Evolutionary conservation across 2,329 filamentous ascomycete species (phyloP).

Genomic region (Fusarium coffeatum): DNA sequence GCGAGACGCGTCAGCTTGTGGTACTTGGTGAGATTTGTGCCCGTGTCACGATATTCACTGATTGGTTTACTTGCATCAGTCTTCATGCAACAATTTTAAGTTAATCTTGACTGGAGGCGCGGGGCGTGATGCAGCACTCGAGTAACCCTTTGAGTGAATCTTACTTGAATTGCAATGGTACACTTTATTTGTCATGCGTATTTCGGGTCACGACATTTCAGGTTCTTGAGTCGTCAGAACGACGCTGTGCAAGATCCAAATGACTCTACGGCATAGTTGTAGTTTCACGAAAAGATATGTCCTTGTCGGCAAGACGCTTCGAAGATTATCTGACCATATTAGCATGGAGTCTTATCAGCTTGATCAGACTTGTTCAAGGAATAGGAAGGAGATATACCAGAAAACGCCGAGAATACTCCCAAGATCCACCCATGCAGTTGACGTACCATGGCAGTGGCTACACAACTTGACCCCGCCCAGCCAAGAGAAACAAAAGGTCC

Average conservation of each 20-base stretch:
- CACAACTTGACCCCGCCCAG: not conserved
- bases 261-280: not conserved
- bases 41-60: not conserved
- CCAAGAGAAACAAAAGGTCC: slow-evolving; percentile 28
- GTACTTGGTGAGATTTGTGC: not conserved
- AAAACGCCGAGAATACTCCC: not conserved
- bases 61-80: not conserved
- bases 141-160: not conserved
- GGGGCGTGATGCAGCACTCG: not conserved
- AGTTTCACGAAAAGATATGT: not conserved
- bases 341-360: not conserved
- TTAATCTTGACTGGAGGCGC: not conserved
- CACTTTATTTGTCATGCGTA: not conserved
- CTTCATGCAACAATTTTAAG: not conserved
- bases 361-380: not conserved
- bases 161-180: not conserved
- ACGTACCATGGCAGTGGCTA: not conserved
- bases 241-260: not conserved
- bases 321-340: not conserved
- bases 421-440: not conserved
- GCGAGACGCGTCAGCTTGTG: not conserved
- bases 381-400: not conserved
- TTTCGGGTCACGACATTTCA: not conserved
- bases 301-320: not conserved
- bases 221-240: not conserved